Evolutionary conservation across 2,329 filamentous ascomycete genomes (phyloP).

Genomic region (Xylariomycetidae sp.): DNA sequence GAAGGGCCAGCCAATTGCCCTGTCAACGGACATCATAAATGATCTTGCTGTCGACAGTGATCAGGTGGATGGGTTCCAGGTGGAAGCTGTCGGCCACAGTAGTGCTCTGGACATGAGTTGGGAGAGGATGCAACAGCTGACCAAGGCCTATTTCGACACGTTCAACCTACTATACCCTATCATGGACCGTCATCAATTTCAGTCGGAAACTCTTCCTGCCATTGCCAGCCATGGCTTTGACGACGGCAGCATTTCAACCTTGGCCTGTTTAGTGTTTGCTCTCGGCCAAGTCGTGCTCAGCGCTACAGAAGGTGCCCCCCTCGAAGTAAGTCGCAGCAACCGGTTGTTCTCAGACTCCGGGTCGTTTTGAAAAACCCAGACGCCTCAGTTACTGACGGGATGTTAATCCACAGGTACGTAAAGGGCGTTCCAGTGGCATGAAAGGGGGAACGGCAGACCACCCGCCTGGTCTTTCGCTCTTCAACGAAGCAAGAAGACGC

Average conservation of each 20-base stretch:
- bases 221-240: slow-evolving; percentile 44
- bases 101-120: no score
- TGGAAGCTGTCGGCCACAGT: no score
- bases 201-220: slow-evolving; percentile 37
- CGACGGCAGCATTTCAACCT: slow-evolving; percentile 42
- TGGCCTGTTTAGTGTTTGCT: slow-evolving; percentile 52
- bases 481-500: slow-evolving; percentile 56
- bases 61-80: no score
- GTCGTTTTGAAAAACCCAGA: no score
- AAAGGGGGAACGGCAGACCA: slow-evolving; percentile 41
- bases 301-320: slow-evolving; percentile 39
- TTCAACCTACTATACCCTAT: slow-evolving; percentile 55
- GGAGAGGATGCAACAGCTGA: slow-evolving; percentile 43
- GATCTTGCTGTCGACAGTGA: no score
- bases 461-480: slow-evolving; percentile 52
- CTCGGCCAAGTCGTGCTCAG: slow-evolving; percentile 53
- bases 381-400: neutral
- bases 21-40: slow-evolving; percentile 10
- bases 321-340: slow-evolving; percentile 25
- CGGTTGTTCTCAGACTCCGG: no score
- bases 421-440: slow-evolving; percentile 44
- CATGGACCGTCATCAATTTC: slow-evolving; percentile 50
- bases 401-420: slow-evolving; percentile 20
- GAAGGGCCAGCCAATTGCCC: slow-evolving; percentile 14
- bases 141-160: slow-evolving; percentile 51